phyloP scores from a whole-genome alignment of 106 monocot genomes.

The Phalaenopsis aphrodite region DNA sequence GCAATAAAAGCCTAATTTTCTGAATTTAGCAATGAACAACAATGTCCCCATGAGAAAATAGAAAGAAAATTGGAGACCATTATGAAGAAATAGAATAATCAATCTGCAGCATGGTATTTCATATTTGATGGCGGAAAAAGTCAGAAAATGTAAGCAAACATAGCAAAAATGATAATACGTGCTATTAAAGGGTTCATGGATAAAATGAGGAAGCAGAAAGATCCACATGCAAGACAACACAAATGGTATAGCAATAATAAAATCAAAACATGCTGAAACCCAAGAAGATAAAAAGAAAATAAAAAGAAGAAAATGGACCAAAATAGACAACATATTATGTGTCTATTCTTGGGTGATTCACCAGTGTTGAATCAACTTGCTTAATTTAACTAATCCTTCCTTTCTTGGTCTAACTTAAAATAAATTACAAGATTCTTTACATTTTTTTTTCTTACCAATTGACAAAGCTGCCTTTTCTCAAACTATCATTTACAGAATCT shows the following conservation, averaged over 20 bases:
- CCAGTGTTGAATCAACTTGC: no score
- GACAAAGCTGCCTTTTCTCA: no score
- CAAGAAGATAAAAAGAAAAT: not conserved
- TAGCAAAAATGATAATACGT: not conserved
- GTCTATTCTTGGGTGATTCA: no score
- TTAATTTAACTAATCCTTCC: no score
- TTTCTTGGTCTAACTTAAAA: no score
- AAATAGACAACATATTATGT: no score
- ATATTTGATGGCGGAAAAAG: not conserved
- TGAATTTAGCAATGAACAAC: not conserved
- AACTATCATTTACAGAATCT: no score
- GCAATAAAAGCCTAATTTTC: not conserved
- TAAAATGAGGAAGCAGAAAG: not conserved
- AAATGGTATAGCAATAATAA: not conserved
- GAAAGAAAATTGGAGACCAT: not conserved
- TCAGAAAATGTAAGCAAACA: not conserved
- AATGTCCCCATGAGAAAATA: not conserved
- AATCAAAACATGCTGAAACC: not conserved
- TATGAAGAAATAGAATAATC: not conserved
- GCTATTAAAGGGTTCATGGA: not conserved
- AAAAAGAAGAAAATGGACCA: no score
- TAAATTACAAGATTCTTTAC: no score
- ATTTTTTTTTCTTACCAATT: no score
- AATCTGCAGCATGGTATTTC: not conserved
- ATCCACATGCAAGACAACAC: not conserved